Conservation (phyloP, 2,329 filamentous ascomycete species). For the Phyllosticta paracitricarpa region DNA sequence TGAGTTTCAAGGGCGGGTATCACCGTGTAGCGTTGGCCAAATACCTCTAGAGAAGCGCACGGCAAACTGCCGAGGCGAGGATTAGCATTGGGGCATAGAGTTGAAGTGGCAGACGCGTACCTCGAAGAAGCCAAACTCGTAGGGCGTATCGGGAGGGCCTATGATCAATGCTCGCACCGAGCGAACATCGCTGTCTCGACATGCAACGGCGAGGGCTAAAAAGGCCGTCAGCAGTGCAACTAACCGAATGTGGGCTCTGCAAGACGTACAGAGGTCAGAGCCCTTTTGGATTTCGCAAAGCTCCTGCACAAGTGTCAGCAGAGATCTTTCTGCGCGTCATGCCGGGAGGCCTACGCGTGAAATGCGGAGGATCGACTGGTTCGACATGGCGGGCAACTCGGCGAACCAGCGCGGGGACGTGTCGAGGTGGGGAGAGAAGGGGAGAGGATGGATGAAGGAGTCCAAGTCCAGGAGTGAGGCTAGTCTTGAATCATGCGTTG, state of each 20-base stretch:
- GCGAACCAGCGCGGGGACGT: background rate
- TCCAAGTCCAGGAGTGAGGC: background rate
- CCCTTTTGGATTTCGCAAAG: conserved; percentile 75
- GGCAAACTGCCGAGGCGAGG: conserved; percentile 46
- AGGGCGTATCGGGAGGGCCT: conserved; percentile 86
- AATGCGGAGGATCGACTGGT: conserved; percentile 82
- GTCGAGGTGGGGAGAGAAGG: background rate
- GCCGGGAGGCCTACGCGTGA: conserved; percentile 52
- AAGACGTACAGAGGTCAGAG: conserved; percentile 65
- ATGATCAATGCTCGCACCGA: conserved; percentile 81
- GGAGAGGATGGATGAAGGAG: background rate
- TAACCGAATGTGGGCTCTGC: background rate
- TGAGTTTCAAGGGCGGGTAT: background rate
- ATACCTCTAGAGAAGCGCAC: conserved; percentile 68
- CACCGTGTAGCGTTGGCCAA: conserved; percentile 8
- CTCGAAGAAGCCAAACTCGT: conserved; percentile 97
- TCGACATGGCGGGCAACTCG: conserved; percentile 48
- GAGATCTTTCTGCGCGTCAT: conserved; percentile 1
- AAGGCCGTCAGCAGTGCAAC: conserved; percentile 14
- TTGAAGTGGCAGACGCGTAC: conserved; percentile 37
- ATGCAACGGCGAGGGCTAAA: conserved; percentile 74
- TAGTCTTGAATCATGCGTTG: background rate
- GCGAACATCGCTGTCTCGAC: conserved; percentile 77
- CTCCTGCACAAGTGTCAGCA: conserved; percentile 47
- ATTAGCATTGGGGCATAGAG: background rate